A percentile compares a stretch with the other conserved stretches of the same genome.
phyloP scores from a whole-genome alignment of 495 filamentous ascomycete genomes.

The Talaromyces proteolyticus region DNA sequence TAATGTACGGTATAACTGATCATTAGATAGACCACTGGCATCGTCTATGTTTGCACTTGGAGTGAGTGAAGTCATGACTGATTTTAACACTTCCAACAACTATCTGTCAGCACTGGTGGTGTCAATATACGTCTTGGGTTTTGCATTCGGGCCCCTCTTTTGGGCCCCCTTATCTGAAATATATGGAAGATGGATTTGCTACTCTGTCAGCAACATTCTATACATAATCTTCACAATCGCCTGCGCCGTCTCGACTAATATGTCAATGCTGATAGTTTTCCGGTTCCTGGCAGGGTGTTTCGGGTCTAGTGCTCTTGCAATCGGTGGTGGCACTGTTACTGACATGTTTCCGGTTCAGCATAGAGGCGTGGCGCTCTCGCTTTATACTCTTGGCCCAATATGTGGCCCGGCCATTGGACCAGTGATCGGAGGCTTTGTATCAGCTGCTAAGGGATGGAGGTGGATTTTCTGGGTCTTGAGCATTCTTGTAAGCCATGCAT shows the following conservation, averaged over 20 bases:
- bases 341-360: conserved; percentile 40
- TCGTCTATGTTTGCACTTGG: conserved; percentile 41
- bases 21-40: conserved; percentile 50
- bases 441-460: conserved; percentile 33
- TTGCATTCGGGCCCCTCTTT: conserved; percentile 43
- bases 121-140: conserved; percentile 17
- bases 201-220: conserved; percentile 45
- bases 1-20: too few relatives aligned
- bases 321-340: conserved; percentile 51
- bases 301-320: conserved; percentile 55
- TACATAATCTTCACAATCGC: conserved; percentile 57
- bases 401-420: conserved; percentile 20
- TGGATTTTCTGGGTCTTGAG: conserved; percentile 33
- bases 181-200: conserved; percentile 48
- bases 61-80: conserved; percentile 43
- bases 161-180: conserved; percentile 54
- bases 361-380: conserved; percentile 19
- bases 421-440: conserved; percentile 25
- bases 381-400: conserved; percentile 21
- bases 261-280: conserved; percentile 50
- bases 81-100: conserved; percentile 51
- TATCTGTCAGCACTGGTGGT: conserved; percentile 45
- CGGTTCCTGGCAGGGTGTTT: conserved; percentile 57
- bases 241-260: conserved; percentile 51
- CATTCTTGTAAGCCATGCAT: neutral